phyloP scores from a whole-genome alignment of 2,329 filamentous ascomycete species.

The Colletotrichum horii region DNA sequence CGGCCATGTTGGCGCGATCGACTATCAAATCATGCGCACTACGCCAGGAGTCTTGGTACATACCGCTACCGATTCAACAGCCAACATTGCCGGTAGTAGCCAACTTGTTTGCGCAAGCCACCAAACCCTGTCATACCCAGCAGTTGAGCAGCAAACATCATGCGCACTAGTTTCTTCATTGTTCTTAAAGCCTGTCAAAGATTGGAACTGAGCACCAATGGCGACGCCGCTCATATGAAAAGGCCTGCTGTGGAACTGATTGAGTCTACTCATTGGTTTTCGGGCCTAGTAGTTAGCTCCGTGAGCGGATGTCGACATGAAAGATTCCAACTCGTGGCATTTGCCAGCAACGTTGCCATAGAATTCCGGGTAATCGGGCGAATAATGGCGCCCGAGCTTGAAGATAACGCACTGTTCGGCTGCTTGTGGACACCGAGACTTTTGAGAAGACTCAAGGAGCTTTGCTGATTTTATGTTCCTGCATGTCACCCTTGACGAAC shows the following conservation, averaged over 20 bases:
- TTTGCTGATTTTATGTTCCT: not conserved
- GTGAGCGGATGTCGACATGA: not conserved
- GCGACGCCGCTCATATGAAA: fast-evolving
- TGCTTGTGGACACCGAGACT: not conserved
- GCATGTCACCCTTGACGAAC: not conserved
- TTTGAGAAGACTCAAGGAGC: not conserved
- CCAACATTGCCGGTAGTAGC: not conserved
- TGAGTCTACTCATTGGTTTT: not conserved
- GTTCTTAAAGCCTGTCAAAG: fast-evolving
- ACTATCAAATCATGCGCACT: not conserved
- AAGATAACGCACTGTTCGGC: not conserved
- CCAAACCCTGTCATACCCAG: not conserved
- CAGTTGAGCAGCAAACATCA: not conserved
- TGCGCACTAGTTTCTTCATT: not conserved
- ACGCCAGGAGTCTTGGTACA: not conserved
- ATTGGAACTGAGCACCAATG: not conserved
- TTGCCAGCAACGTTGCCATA: not conserved
- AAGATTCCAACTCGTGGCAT: not conserved
- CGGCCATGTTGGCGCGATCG: not conserved
- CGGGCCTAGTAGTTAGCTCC: fast-evolving
- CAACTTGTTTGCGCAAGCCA: not conserved
- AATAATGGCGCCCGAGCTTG: not conserved
- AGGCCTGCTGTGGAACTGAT: not conserved
- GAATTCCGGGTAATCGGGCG: not conserved
- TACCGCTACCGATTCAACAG: not conserved